These are phyloP conservation scores for Kokia cookei DNA, from an alignment of 441 rosid species.

Conservation along the genomic window DNA sequence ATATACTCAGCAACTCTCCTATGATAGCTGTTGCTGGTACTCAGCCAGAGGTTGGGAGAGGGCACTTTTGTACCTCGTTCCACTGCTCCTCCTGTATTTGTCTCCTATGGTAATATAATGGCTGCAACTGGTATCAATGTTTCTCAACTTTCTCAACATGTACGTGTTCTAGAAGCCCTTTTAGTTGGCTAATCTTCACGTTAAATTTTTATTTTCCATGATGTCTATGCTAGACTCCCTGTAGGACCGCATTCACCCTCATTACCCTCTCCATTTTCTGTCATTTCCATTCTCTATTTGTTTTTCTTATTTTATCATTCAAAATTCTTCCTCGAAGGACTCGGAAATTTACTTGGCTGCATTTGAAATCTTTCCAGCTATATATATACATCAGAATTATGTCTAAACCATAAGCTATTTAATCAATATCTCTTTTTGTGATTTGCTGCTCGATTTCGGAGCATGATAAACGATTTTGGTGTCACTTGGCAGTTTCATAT, in stretches of 20 bases:
- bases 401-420: not conserved
- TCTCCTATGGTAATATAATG: constrained; percentile 40
- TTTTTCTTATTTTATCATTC: not conserved
- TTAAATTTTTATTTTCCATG: not conserved
- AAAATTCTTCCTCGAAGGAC: not conserved
- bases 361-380: not conserved
- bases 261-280: too few relatives aligned
- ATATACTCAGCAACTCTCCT: constrained; percentile 42
- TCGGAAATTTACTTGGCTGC: not conserved
- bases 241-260: too few relatives aligned
- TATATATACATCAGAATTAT: not conserved
- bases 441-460: not conserved
- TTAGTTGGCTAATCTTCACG: not conserved
- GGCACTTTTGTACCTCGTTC: constrained; percentile 43
- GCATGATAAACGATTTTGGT: not conserved
- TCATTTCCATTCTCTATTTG: too few relatives aligned
- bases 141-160: constrained; percentile 50
- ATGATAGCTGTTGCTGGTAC: constrained; percentile 35
- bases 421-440: not conserved
- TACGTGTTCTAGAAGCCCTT: constrained; percentile 28
- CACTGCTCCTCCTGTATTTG: constrained; percentile 43
- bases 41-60: constrained; percentile 50
- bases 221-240: too few relatives aligned
- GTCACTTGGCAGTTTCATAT: not conserved
- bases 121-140: constrained; percentile 39